A percentile compares a stretch with the other conserved stretches of the same genome.
Conservation (phyloP, 495 filamentous ascomycete species). For the Penicillium lagena region DNA sequence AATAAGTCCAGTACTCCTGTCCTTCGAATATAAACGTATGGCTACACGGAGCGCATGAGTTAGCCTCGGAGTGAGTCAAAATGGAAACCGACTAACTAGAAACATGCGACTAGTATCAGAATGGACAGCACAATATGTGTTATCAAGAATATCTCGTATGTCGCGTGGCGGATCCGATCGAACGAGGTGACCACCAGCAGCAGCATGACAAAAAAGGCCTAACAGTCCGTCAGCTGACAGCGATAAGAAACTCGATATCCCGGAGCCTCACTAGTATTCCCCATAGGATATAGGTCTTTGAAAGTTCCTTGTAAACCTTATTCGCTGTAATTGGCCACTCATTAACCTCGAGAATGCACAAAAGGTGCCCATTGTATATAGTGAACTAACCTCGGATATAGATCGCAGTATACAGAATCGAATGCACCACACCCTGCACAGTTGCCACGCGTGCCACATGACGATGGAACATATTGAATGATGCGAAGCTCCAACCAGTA, state of each 20-base stretch:
- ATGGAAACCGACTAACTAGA: constrained; percentile 34
- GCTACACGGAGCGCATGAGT: constrained; percentile 12
- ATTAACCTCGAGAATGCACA: not conserved
- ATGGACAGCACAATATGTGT: constrained; percentile 48
- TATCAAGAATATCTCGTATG: constrained; percentile 50
- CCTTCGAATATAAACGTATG: constrained; percentile 43
- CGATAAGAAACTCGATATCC: not conserved
- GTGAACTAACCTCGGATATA: constrained; percentile 21
- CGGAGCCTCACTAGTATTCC: constrained; percentile 23
- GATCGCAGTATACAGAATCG: constrained; percentile 23
- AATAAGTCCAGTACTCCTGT: constrained; percentile 42
- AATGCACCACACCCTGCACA: constrained; percentile 43
- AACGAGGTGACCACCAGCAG: constrained; percentile 39
- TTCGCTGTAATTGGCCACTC: constrained; percentile 9
- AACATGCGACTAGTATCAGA: constrained; percentile 43
- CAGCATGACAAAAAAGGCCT: constrained; percentile 46
- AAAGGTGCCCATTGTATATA: too few species aligned
- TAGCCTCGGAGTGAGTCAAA: too few species aligned
- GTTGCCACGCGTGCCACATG: constrained; percentile 50
- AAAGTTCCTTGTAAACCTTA: constrained; percentile 23
- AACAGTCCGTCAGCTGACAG: not conserved
- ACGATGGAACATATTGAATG: constrained; percentile 50
- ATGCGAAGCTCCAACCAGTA: constrained; percentile 49
- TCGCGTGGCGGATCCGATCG: constrained; percentile 37
- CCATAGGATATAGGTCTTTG: constrained; percentile 31